Evolutionary conservation across 1,284 basidiomycete species (phyloP), one percentile per base, ranked within the genome.

Genomic region (Malassezia nana): DNA sequence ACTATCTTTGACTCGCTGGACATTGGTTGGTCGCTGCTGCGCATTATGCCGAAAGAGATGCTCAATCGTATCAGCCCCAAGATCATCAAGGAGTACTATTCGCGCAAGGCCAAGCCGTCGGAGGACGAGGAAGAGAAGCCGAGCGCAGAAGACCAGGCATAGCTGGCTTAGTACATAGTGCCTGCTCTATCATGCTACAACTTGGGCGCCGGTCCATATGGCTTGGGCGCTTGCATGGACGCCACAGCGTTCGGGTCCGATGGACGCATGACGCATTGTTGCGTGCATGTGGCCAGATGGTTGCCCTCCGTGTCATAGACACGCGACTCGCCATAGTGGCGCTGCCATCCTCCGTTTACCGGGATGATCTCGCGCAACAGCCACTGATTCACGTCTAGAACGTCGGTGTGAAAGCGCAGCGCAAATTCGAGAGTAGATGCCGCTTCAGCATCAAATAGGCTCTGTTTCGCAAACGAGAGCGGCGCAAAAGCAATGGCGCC

Each of bases 21-120:
- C 77, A 81, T 98, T 51, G 94, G 90, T 18, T 99, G 94, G 94
- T 86, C 86, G 29, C 78, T 99, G 55, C 81, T 99, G 65, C 85
- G 94, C 65, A 94, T 94, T 77, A 96, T 98, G 86, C 94, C 94
- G 66, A 92, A 94, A 78, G 92, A 96, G 78, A 88, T 90, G 77
- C 81, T 98, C 61, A 96, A 95, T 79, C 85, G 92, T 33, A 66
- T 75, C 55, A 63, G 54, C 18, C 72, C 72, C 39, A 75, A 74
- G 58, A 65, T 75, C 42, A 63, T 72, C 57, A 72, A 72, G 58
- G 69, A 74, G 60, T 74, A 63, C 59, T 74, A 72, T 50, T 59
- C 58, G 13, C 65, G 70, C 38, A 57, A 69, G 25, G 52, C 67
- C 15, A 64, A 64, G 53, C 28, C 51, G 25, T 49, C 46, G 8